A percentile compares a stretch with the other conserved stretches of the same genome.
Evolutionary conservation across 768 basidiomycete genomes (phyloP).

Genomic region (Calocera viscosa): DNA sequence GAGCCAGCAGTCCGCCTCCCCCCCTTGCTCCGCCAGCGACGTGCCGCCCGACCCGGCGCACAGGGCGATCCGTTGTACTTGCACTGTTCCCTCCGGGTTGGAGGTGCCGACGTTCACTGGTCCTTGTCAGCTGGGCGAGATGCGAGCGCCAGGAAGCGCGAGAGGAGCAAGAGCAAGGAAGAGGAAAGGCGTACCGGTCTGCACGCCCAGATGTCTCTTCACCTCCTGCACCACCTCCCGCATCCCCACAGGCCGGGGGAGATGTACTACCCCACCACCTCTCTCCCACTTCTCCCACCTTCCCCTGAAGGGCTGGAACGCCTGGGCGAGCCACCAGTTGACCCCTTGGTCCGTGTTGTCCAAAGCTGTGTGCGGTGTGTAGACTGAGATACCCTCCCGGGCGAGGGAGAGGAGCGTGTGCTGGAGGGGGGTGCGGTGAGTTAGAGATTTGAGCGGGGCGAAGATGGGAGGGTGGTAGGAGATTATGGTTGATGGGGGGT

Average conservation of each 20-base stretch:
- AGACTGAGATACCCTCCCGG: slow-evolving; percentile 72
- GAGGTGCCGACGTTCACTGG: slow-evolving; percentile 19
- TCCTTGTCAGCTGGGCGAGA: too few species aligned
- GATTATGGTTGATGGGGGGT: slow-evolving; percentile 53
- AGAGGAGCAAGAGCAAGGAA: too few species aligned
- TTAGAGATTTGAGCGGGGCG: slow-evolving; percentile 58
- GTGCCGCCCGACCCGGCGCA: slow-evolving; percentile 85
- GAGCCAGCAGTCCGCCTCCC: slow-evolving; percentile 72
- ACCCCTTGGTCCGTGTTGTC: slow-evolving; percentile 76
- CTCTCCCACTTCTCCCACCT: slow-evolving; percentile 32
- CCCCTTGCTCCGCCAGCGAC: slow-evolving; percentile 43
- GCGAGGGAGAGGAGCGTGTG: slow-evolving; percentile 65
- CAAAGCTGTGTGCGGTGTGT: slow-evolving; percentile 76
- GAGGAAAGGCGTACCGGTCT: slow-evolving; percentile 38
- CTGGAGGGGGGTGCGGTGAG: slow-evolving; percentile 67
- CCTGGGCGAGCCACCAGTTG: slow-evolving; percentile 74
- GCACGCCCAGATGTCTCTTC: slow-evolving; percentile 51
- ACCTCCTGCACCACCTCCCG: slow-evolving; percentile 51
- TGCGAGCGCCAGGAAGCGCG: too few species aligned
- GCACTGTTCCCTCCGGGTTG: too few species aligned
- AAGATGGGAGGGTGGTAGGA: slow-evolving; percentile 83
- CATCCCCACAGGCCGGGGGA: slow-evolving; percentile 46
- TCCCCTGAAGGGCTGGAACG: slow-evolving; percentile 16
- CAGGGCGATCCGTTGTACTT: slow-evolving; percentile 75
- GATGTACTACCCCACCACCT: slow-evolving; percentile 54